Evolutionary conservation across 1,284 basidiomycete genomes (phyloP).

Genomic region (Rhizoctonia solani): DNA sequence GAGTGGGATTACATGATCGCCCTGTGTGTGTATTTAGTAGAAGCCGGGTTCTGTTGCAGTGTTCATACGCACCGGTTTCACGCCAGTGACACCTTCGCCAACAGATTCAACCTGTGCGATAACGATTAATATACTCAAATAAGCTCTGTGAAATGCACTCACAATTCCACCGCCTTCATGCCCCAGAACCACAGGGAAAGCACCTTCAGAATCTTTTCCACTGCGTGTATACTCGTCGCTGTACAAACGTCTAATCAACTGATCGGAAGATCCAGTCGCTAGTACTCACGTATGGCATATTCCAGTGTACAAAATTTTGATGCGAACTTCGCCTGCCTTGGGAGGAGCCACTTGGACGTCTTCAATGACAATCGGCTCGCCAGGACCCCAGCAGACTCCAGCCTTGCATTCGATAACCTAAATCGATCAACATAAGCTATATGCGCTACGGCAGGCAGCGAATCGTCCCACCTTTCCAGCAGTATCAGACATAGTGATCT

Average conservation of each 20-base stretch:
- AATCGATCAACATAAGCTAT: slow-evolving; percentile 23
- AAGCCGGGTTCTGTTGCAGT: neutral
- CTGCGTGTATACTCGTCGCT: slow-evolving; percentile 93
- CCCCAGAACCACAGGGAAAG: slow-evolving; percentile 93
- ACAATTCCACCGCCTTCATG: slow-evolving; percentile 89
- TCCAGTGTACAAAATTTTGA: slow-evolving; percentile 88
- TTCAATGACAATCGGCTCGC: slow-evolving; percentile 87
- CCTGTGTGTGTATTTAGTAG: slow-evolving; percentile 50
- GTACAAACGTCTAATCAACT: slow-evolving; percentile 17
- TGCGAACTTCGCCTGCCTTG: slow-evolving; percentile 87
- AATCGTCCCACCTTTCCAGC: slow-evolving; percentile 55
- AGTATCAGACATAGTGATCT: slow-evolving; percentile 66
- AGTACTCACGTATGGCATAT: slow-evolving; percentile 85
- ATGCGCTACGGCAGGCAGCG: slow-evolving; percentile 2
- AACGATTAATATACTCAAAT: slow-evolving; percentile 34
- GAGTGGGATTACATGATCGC: slow-evolving; percentile 92
- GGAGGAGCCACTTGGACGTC: slow-evolving; percentile 94
- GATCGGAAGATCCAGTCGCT: neutral
- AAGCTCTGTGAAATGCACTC: slow-evolving; percentile 43
- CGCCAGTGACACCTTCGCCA: slow-evolving; percentile 89
- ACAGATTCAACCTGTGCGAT: slow-evolving; percentile 82
- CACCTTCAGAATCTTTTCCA: slow-evolving; percentile 94
- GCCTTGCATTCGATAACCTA: slow-evolving; percentile 88
- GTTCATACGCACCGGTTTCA: slow-evolving; percentile 60
- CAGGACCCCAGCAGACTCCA: slow-evolving; percentile 95